Evolutionary conservation across 2,329 filamentous ascomycete genomes (phyloP), one percentile per base, ranked within the genome.

Genomic region (Aspergillus aculeatus): DNA sequence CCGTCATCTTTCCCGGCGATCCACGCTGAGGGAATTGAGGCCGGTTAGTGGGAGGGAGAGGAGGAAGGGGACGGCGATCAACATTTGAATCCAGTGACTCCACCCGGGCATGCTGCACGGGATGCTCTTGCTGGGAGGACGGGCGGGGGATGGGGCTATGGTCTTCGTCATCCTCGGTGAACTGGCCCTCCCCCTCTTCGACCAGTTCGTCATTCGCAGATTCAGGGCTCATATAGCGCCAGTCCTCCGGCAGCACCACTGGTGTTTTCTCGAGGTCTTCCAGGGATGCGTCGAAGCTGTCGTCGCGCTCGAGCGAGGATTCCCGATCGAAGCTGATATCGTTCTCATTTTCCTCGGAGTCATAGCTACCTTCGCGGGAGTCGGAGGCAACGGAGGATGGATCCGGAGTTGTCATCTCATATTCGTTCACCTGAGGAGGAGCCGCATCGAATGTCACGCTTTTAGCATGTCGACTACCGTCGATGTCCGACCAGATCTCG

Each of bases 191-290:
- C 38, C 84, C 81, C 12, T 79, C 74, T 60, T 83, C 78, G 4
- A 80, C 79, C 41, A 86, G 71, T 24, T 82, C 81, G 14, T 78
- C 82, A 63, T 86, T 81, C n/a, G 81, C 84, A 23, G 75, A 86
- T 68, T 82, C 87, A 73, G 78, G 91, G 78, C 79, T 93, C 83
- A 88, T 87, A 65, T 86, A 90, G 64, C 90, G 87, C 95, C 95
- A 99, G 73, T 97, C 92, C 69, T 98, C 95, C 0, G 95, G 95
- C 23, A 96, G 86, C n/a, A 99, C 94, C 11, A 99, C 95, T 0
- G 95, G 95, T 1, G 95, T 98, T 81, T 98, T 98, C 71, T 96
- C 92, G 5, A 92, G 94, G 71, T 98, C 94, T 76, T 98, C 94
- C 1, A 98, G 83, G 6, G 92, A 96, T 14, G 91, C 94, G 76